Evolutionary conservation across 208 protist genomes (phyloP), one percentile per base, ranked within the genome.

Genomic region (Crithidia fasciculata): DNA sequence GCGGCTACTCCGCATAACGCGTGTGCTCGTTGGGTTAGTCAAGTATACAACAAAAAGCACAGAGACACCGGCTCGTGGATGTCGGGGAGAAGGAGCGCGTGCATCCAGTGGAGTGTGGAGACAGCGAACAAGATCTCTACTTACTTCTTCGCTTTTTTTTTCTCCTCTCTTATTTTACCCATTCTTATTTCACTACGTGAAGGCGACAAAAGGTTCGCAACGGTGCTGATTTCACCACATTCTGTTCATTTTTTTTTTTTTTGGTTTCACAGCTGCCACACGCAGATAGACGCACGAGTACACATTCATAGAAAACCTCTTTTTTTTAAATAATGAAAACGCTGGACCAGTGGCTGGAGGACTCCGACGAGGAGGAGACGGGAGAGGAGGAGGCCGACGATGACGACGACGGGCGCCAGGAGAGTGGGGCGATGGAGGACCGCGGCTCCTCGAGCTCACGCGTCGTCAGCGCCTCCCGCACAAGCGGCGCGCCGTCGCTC

Each of bases 331-430:
- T 16, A 3, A 93, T 91, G 86, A 94, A 91, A 61, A 84, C 82
- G 37, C 84, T 94, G 13, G 81, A 87, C 61, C 82, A 94, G 19
- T 94, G 84, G 84, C 77, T 94, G 5, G 82, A 72, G 53, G 74
- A 78, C 44, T 72, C 55, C 13, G 82, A 84, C 28, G 73, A 84
- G 16, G 74, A 71, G 4, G 72, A 59, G 0, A 43, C 53, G 44
- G 45, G 12, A 49, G 59, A 28, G 41, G 55, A 71, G 13, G 55
- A 65, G 10, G 65, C 50, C 73, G 67, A 65, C 58, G 53, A 57
- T 18, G 62, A 36, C 18, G 60, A 58, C 65, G 65, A 55, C 9
- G 62, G 44, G 45, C 64, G 7, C 39, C 28, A 28, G 28, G 28
- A 28, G 28, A 28, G 28, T 28, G 28, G 28, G 28, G 28, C 28